Evolutionary conservation across 768 basidiomycete genomes (phyloP), one percentile per base, ranked within the genome.

Genomic region (Amanita polypyramis): DNA sequence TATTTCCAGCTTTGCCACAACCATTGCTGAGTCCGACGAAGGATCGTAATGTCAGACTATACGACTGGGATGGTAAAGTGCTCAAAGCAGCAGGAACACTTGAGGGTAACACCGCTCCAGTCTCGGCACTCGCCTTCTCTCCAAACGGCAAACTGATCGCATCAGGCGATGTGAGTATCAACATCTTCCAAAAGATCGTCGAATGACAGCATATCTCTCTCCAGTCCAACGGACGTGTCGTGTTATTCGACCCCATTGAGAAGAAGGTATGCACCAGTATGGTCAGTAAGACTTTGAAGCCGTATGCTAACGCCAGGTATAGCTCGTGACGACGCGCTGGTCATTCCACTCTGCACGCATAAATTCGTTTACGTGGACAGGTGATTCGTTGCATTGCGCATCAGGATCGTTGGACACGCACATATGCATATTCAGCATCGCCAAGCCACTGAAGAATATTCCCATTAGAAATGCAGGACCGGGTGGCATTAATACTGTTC

Each of bases 391-490:
- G 52, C 80, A 93, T 58, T 76, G 86, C 52, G 93, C 82, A 9
- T 92, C 91, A 3, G 92, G 85, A 9, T 89, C 91, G 15, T 73
- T 95, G n/a, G 95, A 98, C 61, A 94, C 93, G 25, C 79, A 91
- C 54, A 79, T 95, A 4, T 96, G 92, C 58, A 66, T 97, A 20
- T 97, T 88, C 80, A 81, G 82, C 53, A 79, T 90, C 25, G 67
- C 67, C 37, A 75, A 79, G 58, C 80, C 83, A 7, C 65, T 78
- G 62, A 80, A 75, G 63, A 87, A 85, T 54, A 78, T 92, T 30
- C 74, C 81, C 21, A 81, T 97, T 61, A 84, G 82, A 71, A 92
- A 92, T 52, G 91, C 88, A 0, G 80, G 80, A 32, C 80, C 89
- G 4, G 88, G 91, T 10, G 93, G 94, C 7, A 84, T 91, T 2